phyloP scores from a whole-genome alignment of 164 flowering plant genomes.

The Sextonia rubra region DNA sequence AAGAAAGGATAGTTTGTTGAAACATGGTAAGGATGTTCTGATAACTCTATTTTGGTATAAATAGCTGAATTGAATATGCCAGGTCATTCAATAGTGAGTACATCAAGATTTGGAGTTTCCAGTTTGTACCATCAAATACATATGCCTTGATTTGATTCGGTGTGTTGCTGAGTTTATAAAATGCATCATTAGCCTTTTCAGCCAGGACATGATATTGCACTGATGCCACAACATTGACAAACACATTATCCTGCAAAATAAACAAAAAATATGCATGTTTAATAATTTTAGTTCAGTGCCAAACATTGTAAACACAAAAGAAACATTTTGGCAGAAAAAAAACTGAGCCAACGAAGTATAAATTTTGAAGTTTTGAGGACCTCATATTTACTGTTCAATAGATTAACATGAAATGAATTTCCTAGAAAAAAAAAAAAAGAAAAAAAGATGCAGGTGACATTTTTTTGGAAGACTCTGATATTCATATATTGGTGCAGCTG shows the following conservation, averaged over 20 bases:
- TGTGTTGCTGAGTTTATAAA: constrained; percentile 66
- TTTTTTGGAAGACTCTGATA: not conserved
- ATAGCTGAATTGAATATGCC: too few relatives aligned
- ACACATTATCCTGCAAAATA: constrained; percentile 66
- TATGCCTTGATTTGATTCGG: constrained; percentile 68
- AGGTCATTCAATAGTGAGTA: not conserved
- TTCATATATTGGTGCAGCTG: not conserved
- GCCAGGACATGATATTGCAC: constrained; percentile 64
- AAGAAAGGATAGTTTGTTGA: not conserved
- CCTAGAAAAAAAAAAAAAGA: not conserved
- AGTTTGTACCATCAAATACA: constrained; percentile 67
- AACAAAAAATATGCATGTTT: not conserved
- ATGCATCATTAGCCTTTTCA: constrained; percentile 67
- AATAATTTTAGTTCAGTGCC: not conserved
- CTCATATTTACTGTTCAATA: not conserved
- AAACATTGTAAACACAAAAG: not conserved
- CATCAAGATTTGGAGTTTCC: not conserved
- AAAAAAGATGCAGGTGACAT: not conserved
- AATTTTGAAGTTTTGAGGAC: not conserved
- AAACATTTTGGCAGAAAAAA: not conserved
- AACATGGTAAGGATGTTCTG: not conserved
- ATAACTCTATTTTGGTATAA: too few relatives aligned
- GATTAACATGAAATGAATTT: not conserved
- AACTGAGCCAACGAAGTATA: too few relatives aligned
- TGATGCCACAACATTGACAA: constrained; percentile 78